Percentiles rank a stretch among this genome's conserved stretches.
phyloP scores from a whole-genome alignment of 148 eudicot species.

The Rhododendron simsii region DNA sequence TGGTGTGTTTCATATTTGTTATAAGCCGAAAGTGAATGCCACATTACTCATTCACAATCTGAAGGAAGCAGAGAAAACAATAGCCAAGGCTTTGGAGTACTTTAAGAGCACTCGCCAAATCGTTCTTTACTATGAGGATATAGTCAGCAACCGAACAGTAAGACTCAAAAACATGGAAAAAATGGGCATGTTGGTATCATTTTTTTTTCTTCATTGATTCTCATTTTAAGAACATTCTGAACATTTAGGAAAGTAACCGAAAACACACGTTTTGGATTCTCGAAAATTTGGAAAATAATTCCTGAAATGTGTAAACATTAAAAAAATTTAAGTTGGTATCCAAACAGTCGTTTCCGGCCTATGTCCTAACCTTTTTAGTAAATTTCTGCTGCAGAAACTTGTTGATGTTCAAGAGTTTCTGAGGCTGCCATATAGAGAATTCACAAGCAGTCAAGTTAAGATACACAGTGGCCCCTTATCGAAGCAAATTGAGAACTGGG shows the following conservation, averaged over 20 bases:
- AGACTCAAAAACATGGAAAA: background rate
- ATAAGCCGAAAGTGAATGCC: conserved; percentile 50
- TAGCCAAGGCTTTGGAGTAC: conserved; percentile 33
- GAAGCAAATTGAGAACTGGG: conserved; percentile 53
- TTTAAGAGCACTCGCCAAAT: conserved; percentile 64
- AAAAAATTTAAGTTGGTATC: background rate
- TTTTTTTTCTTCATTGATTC: background rate
- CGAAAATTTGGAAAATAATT: background rate
- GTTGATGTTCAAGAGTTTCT: conserved; percentile 57
- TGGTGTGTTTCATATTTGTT: too few species aligned
- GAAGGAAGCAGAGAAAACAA: conserved; percentile 32
- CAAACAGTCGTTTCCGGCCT: background rate
- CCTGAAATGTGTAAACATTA: background rate
- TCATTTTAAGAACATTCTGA: background rate
- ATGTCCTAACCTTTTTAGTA: background rate
- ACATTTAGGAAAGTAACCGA: background rate
- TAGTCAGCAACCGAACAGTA: conserved; percentile 53
- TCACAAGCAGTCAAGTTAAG: conserved; percentile 62
- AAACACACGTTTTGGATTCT: background rate
- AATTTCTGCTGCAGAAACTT: conserved; percentile 42
- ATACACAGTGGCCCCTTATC: conserved; percentile 55
- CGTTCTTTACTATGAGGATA: conserved; percentile 61
- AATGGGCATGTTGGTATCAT: background rate
- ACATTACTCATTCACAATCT: conserved; percentile 31
- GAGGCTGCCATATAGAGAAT: conserved; percentile 41